A percentile compares a stretch with the other conserved stretches of the same genome.
Conservation (phyloP, 768 basidiomycete species). For the Neoboletus magnificus region DNA sequence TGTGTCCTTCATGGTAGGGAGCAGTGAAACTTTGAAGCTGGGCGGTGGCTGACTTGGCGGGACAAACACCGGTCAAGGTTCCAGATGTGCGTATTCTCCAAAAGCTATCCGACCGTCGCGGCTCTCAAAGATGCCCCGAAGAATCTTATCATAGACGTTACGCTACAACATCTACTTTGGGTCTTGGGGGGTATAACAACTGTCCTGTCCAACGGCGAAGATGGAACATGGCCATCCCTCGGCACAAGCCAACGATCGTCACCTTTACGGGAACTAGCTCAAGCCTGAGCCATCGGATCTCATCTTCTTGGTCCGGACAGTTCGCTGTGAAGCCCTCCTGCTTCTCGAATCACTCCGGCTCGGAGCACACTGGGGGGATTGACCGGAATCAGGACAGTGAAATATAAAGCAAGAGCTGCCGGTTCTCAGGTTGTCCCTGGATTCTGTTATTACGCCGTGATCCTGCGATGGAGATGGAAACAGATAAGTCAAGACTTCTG, state of each 20-base stretch:
- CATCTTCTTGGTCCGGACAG: background rate
- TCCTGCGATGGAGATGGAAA: no score
- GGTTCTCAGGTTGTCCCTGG: background rate
- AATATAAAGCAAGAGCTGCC: background rate
- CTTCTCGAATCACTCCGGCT: background rate
- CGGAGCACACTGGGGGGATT: no score
- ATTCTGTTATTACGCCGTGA: background rate
- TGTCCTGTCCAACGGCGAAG: background rate
- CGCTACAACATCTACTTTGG: background rate
- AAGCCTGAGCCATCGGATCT: background rate
- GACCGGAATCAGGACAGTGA: background rate
- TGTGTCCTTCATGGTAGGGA: conserved; percentile 24
- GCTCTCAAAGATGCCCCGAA: background rate
- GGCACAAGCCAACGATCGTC: background rate
- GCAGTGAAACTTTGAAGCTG: conserved; percentile 9
- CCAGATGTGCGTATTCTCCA: conserved; percentile 2
- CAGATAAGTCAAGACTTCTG: background rate
- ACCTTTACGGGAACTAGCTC: background rate
- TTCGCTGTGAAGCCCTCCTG: background rate
- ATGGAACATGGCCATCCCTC: background rate
- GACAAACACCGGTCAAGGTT: conserved; percentile 2
- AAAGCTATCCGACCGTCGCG: conserved; percentile 9
- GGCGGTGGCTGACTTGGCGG: conserved; percentile 17
- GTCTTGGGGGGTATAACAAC: background rate
- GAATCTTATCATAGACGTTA: background rate